Evolutionary conservation across 768 basidiomycete species (phyloP).

Genomic region (Boletus rufocinnamomeus): DNA sequence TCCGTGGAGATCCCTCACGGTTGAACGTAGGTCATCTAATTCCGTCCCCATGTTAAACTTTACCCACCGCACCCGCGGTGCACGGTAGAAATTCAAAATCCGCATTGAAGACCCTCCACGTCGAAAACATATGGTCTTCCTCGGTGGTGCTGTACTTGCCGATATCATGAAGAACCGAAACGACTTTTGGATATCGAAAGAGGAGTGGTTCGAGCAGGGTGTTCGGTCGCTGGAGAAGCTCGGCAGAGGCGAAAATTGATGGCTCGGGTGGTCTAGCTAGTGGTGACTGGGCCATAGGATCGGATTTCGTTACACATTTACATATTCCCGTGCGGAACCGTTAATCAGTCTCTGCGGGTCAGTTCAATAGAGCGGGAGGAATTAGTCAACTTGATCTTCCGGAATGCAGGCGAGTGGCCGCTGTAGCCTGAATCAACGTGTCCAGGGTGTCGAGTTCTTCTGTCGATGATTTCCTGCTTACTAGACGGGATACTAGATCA

Average conservation of each 20-base stretch:
- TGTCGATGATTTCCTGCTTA: too few relatives aligned
- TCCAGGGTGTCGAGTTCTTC: too few relatives aligned
- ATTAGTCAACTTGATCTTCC: background rate
- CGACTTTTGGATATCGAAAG: constrained; percentile 94
- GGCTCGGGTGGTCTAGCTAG: background rate
- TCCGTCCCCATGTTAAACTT: background rate
- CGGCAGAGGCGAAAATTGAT: constrained; percentile 59
- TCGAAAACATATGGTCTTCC: constrained; percentile 99
- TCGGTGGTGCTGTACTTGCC: constrained; percentile 96
- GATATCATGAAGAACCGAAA: constrained; percentile 97
- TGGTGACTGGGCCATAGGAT: background rate
- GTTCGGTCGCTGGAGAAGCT: constrained; percentile 81
- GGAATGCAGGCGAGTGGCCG: background rate
- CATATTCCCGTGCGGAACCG: background rate
- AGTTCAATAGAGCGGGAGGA: background rate
- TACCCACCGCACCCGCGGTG: background rate
- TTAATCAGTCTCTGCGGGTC: background rate
- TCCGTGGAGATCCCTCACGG: constrained; percentile 78
- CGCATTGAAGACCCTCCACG: constrained; percentile 97
- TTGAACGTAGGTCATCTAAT: constrained; percentile 67
- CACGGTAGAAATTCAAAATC: constrained; percentile 94
- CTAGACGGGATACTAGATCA: too few relatives aligned
- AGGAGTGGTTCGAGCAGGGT: constrained; percentile 96
- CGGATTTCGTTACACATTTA: background rate
- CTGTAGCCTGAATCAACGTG: too few relatives aligned